Evolutionary conservation across 495 filamentous ascomycete genomes (phyloP).

Genomic region (Penicillium paradoxum): DNA sequence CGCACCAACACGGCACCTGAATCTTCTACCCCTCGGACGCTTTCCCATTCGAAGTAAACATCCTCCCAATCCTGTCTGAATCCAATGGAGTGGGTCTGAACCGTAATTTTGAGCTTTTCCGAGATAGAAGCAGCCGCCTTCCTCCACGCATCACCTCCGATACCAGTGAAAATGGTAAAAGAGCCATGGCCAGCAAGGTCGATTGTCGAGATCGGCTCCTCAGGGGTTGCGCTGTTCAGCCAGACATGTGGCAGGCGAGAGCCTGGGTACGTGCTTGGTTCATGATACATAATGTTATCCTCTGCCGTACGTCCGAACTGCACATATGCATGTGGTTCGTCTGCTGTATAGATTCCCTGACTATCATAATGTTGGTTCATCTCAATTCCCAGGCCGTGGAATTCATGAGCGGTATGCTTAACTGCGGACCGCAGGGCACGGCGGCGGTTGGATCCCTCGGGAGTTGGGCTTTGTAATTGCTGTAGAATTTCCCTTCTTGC

Average conservation of each 20-base stretch:
- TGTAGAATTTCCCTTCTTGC: conserved; percentile 14
- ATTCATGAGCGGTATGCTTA: conserved; percentile 41
- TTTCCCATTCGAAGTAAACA: conserved; percentile 48
- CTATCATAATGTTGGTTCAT: conserved; percentile 48
- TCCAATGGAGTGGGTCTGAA: conserved; percentile 44
- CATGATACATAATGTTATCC: conserved; percentile 23
- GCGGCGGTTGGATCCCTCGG: conserved; percentile 31
- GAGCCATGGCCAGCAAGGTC: conserved; percentile 48
- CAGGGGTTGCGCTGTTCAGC: conserved; percentile 42
- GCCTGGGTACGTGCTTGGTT: conserved; percentile 44
- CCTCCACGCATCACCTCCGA: conserved; percentile 47
- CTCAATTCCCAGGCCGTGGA: conserved; percentile 44
- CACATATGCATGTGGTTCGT: conserved; percentile 18
- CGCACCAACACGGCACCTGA: conserved; percentile 47
- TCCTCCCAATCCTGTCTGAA: conserved; percentile 48
- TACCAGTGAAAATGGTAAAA: conserved; percentile 46
- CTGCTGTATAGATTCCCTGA: conserved; percentile 28
- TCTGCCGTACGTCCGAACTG: neutral
- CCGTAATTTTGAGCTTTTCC: conserved; percentile 28
- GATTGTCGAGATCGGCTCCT: conserved; percentile 42
- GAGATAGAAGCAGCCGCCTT: conserved; percentile 32
- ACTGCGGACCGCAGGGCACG: conserved; percentile 28
- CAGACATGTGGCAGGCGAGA: conserved; percentile 50
- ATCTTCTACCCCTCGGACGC: conserved; percentile 43
- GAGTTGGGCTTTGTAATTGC: conserved; percentile 30